Percentiles rank a stretch among this genome's conserved stretches.
Evolutionary conservation across 164 flowering plant genomes (phyloP).

Genomic region (Cinnamomum micranthum): DNA sequence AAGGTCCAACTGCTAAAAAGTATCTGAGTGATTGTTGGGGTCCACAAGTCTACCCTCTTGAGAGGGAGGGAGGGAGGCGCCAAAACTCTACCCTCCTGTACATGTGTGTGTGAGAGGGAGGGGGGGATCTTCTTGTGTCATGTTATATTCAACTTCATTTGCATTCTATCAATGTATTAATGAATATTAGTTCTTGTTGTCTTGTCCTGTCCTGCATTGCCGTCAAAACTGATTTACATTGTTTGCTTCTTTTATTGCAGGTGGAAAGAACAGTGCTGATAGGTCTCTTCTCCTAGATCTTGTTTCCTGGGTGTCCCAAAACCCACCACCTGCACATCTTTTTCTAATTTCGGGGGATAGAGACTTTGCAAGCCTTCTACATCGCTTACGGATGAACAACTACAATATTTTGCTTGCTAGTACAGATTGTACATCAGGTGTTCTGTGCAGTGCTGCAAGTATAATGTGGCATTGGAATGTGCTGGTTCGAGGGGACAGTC

Average conservation of each 20-base stretch:
- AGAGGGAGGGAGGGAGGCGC: too few species aligned
- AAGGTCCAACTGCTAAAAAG: too few species aligned
- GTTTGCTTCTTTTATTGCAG: slow-evolving; percentile 32
- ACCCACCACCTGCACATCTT: slow-evolving; percentile 96
- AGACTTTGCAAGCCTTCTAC: slow-evolving; percentile 66
- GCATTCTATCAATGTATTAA: not conserved
- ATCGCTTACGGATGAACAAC: slow-evolving; percentile 76
- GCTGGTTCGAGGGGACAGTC: slow-evolving; percentile 60
- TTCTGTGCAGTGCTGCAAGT: slow-evolving; percentile 83
- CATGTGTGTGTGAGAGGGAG: too few species aligned
- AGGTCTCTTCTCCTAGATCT: slow-evolving; percentile 71
- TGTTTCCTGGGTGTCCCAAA: slow-evolving; percentile 76
- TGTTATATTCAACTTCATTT: not conserved
- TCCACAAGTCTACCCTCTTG: too few species aligned
- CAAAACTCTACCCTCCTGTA: too few species aligned
- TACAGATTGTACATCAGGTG: slow-evolving; percentile 45
- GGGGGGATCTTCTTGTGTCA: too few species aligned
- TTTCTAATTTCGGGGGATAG: slow-evolving; percentile 83
- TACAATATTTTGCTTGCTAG: slow-evolving; percentile 84
- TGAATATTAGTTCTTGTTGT: too few species aligned
- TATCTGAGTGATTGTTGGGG: too few species aligned
- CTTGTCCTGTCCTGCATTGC: too few species aligned
- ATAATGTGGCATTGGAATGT: slow-evolving; percentile 87
- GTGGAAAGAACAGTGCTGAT: slow-evolving; percentile 89
- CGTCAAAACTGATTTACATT: not conserved